Conservation (phyloP, 495 filamentous ascomycete genomes). For the Clohesyomyces aquaticus region DNA sequence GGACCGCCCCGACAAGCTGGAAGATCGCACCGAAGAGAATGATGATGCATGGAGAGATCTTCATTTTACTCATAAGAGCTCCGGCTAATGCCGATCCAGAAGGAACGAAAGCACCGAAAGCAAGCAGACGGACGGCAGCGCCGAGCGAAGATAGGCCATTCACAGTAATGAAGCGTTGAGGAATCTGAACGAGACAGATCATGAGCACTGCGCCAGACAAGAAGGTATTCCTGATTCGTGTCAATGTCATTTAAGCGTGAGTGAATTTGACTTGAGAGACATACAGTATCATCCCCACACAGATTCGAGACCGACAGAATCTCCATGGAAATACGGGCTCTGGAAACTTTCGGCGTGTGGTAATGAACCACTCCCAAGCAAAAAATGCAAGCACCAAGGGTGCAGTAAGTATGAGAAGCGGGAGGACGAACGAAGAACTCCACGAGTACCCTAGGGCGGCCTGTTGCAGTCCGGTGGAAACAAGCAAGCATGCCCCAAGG, state of each 20-base stretch:
- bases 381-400: conserved; percentile 17
- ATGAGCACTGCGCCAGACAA: background rate
- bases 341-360: background rate
- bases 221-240: background rate
- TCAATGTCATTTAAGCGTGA: no score
- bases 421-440: conserved; percentile 11
- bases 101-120: conserved; percentile 2
- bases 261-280: background rate
- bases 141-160: conserved; percentile 5
- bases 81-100: background rate
- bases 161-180: conserved; percentile 12
- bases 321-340: conserved; percentile 31
- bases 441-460: conserved; percentile 16
- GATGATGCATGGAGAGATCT: background rate
- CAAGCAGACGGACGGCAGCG: conserved; percentile 8
- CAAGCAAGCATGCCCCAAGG: conserved; percentile 18
- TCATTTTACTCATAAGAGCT: background rate
- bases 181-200: conserved; percentile 10
- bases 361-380: conserved; percentile 16
- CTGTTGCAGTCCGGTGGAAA: conserved; percentile 25
- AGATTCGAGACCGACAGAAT: conserved; percentile 7
- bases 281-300: conserved; percentile 10
- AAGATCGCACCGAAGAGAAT: background rate
- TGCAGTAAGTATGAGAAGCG: conserved; percentile 5
- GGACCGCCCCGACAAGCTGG: background rate